Evolutionary conservation across 164 flowering plant species (phyloP).

Genomic region (Macadamia integrifolia): DNA sequence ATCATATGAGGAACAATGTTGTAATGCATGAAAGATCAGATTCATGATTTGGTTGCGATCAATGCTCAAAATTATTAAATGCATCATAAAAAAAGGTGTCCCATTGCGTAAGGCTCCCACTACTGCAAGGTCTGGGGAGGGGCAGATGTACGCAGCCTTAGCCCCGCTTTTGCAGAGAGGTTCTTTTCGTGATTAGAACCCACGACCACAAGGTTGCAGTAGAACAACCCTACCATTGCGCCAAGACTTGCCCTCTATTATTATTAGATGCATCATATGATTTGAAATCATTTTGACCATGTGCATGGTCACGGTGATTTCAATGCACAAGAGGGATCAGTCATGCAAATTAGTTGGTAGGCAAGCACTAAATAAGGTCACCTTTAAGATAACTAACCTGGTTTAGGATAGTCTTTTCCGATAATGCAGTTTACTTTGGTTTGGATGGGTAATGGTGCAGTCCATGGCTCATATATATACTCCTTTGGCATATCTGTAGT

Average conservation of each 20-base stretch:
- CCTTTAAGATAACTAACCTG: constrained; percentile 41
- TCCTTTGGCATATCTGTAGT: constrained; percentile 84
- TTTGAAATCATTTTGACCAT: no score
- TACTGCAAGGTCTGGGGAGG: no score
- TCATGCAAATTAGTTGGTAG: neutral
- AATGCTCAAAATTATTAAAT: neutral
- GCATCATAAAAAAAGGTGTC: neutral
- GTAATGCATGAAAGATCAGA: neutral
- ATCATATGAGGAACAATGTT: neutral
- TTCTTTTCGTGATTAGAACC: no score
- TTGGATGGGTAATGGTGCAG: constrained; percentile 79
- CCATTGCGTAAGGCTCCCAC: no score
- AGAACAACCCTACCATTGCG: no score
- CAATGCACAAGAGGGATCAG: neutral
- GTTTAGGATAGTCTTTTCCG: constrained; percentile 89
- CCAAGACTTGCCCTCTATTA: no score
- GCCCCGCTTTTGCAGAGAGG: no score
- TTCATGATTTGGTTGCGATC: neutral
- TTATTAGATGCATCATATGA: no score
- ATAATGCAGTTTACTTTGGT: constrained; percentile 79
- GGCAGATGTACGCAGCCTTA: no score
- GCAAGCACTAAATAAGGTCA: no score
- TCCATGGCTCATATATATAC: constrained; percentile 97
- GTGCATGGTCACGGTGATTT: neutral
- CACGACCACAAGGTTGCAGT: no score